These are phyloP conservation scores for Hibiscus tridactylites DNA, from an alignment of 345 rosid species.

Conservation along the genomic window DNA sequence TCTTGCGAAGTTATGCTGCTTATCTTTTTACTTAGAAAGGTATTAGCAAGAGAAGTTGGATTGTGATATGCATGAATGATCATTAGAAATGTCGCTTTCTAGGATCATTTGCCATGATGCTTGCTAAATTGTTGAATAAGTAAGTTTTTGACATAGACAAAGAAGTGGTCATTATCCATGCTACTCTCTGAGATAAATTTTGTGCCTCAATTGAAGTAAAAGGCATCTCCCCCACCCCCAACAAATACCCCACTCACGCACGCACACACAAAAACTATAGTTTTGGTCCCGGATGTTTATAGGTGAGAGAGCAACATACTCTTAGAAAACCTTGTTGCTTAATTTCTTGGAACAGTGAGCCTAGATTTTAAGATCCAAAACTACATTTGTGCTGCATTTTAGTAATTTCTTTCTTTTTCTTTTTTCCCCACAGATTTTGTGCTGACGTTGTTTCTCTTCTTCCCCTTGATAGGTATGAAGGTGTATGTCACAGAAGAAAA, in stretches of 20 bases:
- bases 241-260: neutral
- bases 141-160: neutral
- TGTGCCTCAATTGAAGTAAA: neutral
- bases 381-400: neutral
- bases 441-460: slow-evolving; percentile 10
- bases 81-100: neutral
- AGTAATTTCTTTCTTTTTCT: neutral
- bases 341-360: neutral
- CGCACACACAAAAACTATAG: neutral
- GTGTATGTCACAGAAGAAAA: slow-evolving; percentile 91
- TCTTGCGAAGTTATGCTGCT: neutral
- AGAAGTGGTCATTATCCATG: neutral
- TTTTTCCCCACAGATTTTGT: neutral
- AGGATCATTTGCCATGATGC: neutral
- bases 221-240: neutral
- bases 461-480: slow-evolving; percentile 64
- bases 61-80: neutral
- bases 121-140: neutral
- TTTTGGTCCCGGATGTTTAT: neutral
- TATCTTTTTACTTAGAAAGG: neutral
- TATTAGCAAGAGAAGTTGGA: neutral
- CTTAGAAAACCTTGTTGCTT: neutral
- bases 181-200: neutral
- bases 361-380: slow-evolving; percentile 1
- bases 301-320: neutral